phyloP scores from a whole-genome alignment of 2,329 filamentous ascomycete species.

The Geosmithia morbida region DNA sequence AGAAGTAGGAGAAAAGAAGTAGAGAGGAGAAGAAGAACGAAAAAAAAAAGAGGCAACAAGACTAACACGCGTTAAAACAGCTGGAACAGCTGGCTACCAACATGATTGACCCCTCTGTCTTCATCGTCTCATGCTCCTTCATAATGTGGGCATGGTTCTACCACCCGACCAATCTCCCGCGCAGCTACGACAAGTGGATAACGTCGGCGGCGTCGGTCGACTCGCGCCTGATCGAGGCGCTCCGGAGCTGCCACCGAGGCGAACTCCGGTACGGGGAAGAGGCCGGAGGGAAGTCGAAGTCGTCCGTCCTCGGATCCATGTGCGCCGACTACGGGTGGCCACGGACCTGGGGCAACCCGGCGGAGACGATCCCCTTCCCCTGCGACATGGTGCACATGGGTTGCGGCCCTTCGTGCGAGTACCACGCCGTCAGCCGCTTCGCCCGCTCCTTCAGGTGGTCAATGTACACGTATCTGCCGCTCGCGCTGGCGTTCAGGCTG shows the following conservation, averaged over 20 bases:
- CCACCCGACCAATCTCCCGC: slow-evolving; percentile 52
- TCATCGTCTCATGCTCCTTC: slow-evolving; percentile 55
- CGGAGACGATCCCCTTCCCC: slow-evolving; percentile 54
- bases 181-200: slow-evolving; percentile 71
- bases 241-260: slow-evolving; percentile 50
- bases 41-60: too few relatives aligned
- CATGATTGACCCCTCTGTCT: slow-evolving; percentile 50
- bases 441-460: slow-evolving; percentile 57
- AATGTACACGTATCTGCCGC: slow-evolving; percentile 61
- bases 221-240: slow-evolving; percentile 55
- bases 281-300: slow-evolving; percentile 8
- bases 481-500: slow-evolving; percentile 53
- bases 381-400: slow-evolving; percentile 80
- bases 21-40: background rate
- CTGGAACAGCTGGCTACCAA: slow-evolving; percentile 18
- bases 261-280: slow-evolving; percentile 59
- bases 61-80: too few relatives aligned
- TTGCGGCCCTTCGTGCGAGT: slow-evolving; percentile 57
- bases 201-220: slow-evolving; percentile 63
- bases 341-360: slow-evolving; percentile 57
- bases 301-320: slow-evolving; percentile 54
- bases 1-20: background rate
- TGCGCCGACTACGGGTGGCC: slow-evolving; percentile 58
- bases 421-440: slow-evolving; percentile 57
- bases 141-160: slow-evolving; percentile 93